These are phyloP conservation scores for Ophiostoma montium DNA, from an alignment of 2,329 filamentous ascomycete genomes.

Conservation along the genomic window DNA sequence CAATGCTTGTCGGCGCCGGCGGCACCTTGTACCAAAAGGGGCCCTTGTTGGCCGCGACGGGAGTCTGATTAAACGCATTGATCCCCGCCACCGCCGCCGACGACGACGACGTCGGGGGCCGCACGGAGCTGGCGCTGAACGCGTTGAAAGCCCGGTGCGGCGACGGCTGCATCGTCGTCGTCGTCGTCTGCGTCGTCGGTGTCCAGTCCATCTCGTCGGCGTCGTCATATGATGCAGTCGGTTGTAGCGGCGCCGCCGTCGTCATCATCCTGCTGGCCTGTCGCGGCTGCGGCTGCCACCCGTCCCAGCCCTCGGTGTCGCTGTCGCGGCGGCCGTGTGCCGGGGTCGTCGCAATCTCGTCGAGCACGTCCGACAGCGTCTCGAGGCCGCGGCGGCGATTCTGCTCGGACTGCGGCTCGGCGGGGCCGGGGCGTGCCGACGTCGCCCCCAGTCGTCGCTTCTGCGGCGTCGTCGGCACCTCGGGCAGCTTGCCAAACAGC, in stretches of 20 bases:
- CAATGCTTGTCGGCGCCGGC: constrained; percentile 51
- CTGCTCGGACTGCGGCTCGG: too few species aligned
- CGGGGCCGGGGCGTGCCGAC: neutral
- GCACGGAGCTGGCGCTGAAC: constrained; percentile 18
- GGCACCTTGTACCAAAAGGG: constrained; percentile 61
- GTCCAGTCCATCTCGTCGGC: constrained; percentile 63
- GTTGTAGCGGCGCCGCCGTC: neutral
- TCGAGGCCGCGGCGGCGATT: constrained; percentile 20
- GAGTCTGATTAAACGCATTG: constrained; percentile 29
- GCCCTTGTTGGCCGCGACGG: constrained; percentile 27
- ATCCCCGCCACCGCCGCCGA: neutral
- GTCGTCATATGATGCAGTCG: constrained; percentile 13
- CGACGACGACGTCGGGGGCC: neutral
- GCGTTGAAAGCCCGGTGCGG: constrained; percentile 37
- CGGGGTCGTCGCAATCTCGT: constrained; percentile 27
- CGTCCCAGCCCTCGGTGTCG: constrained; percentile 7
- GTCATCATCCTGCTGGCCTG: neutral
- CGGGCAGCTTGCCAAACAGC: constrained; percentile 28
- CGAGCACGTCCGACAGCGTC: constrained; percentile 30
- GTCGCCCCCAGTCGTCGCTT: too few species aligned
- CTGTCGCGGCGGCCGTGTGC: constrained; percentile 1
- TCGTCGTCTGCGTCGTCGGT: constrained; percentile 33
- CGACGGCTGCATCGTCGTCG: constrained; percentile 31
- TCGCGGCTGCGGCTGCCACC: neutral
- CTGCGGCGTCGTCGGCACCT: constrained; percentile 11